These are phyloP conservation scores for Talaromyces sp. DNA, from an alignment of 2,329 filamentous ascomycete genomes.

Conservation along the genomic window DNA sequence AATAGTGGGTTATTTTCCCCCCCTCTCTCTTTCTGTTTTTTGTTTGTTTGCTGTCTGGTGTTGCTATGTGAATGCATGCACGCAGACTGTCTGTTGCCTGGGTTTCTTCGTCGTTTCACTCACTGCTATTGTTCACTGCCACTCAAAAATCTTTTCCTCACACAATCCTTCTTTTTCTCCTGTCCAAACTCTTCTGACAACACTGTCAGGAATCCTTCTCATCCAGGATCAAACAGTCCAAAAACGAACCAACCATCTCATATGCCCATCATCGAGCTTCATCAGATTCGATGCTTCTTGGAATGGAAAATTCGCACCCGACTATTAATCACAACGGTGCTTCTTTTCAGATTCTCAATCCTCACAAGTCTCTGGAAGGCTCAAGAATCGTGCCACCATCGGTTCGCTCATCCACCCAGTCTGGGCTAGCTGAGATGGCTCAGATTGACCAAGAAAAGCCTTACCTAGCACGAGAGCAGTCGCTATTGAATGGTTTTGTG, in stretches of 20 bases:
- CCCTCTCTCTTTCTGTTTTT: background rate
- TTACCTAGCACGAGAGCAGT: background rate
- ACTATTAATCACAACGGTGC: constrained; percentile 31
- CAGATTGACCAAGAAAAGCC: constrained; percentile 2
- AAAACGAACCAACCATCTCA: background rate
- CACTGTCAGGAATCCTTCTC: constrained; percentile 8
- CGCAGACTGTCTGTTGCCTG: background rate
- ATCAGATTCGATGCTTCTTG: constrained; percentile 26
- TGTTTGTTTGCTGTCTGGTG: background rate
- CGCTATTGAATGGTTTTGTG: constrained; percentile 2
- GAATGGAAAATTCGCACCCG: constrained; percentile 19
- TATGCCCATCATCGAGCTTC: constrained; percentile 12
- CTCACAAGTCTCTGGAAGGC: constrained; percentile 31
- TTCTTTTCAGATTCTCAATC: constrained; percentile 35
- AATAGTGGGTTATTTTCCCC: constrained; percentile 5
- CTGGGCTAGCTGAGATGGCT: constrained; percentile 1
- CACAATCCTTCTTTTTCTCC: background rate
- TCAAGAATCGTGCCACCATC: constrained; percentile 27
- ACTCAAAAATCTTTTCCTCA: background rate
- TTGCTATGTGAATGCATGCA: background rate
- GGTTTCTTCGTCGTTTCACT: background rate
- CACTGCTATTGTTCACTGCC: background rate
- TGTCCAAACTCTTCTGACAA: background rate
- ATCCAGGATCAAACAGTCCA: constrained; percentile 7
- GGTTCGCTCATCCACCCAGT: background rate